These are phyloP conservation scores for Reutealis trisperma DNA, from an alignment of 345 rosid species.

Conservation along the genomic window DNA sequence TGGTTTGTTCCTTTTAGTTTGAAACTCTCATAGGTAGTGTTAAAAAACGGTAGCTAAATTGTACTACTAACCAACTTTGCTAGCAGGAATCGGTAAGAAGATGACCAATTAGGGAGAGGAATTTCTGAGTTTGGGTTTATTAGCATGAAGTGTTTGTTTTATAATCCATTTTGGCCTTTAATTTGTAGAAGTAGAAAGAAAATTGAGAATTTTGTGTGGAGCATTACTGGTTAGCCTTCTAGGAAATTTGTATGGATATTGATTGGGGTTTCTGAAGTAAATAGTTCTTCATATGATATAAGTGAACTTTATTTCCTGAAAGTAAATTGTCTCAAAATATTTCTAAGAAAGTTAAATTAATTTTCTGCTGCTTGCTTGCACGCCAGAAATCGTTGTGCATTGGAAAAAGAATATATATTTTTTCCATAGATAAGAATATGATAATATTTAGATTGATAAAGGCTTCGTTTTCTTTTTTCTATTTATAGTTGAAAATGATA, in stretches of 20 bases:
- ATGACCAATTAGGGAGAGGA: neutral
- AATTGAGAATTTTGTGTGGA: neutral
- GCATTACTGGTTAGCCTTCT: neutral
- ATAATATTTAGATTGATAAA: neutral
- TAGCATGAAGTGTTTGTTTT: neutral
- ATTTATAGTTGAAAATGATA: no score
- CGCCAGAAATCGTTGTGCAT: neutral
- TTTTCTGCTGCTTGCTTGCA: neutral
- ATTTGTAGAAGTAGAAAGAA: neutral
- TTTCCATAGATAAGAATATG: neutral
- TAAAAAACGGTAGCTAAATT: no score
- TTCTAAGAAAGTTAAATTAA: neutral
- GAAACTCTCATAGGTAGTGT: no score
- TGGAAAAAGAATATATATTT: neutral
- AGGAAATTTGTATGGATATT: neutral
- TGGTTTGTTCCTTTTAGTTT: no score
- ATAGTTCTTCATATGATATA: neutral
- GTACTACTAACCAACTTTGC: neutral
- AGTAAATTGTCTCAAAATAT: neutral
- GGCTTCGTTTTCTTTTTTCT: no score
- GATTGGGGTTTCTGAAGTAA: neutral
- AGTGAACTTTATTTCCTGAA: neutral
- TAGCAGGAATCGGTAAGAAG: neutral
- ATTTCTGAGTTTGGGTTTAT: neutral
- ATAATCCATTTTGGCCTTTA: neutral